Conservation (phyloP, 257 asterid genomes). For the Capsicum baccatum region DNA sequence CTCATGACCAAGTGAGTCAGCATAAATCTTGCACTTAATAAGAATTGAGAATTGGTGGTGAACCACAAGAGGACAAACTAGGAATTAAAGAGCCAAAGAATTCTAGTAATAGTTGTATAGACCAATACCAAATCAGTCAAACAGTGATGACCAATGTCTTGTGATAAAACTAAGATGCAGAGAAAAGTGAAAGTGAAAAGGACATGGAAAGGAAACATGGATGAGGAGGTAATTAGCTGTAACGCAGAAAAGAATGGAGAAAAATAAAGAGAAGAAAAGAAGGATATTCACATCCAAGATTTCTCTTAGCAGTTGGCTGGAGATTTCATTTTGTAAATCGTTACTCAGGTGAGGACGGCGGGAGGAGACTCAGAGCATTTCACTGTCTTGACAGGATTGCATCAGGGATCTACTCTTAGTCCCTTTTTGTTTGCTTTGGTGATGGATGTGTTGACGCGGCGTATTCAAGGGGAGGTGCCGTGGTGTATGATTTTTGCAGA, state of each 20-base stretch:
- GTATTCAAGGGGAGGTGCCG: too few relatives aligned
- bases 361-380: too few relatives aligned
- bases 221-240: not conserved
- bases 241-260: not conserved
- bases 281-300: not conserved
- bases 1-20: too few relatives aligned
- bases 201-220: not conserved
- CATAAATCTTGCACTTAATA: not conserved
- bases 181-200: not conserved
- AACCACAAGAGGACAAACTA: not conserved
- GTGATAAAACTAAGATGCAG: not conserved
- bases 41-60: not conserved
- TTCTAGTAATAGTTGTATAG: not conserved
- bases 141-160: not conserved
- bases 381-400: too few relatives aligned
- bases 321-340: not conserved
- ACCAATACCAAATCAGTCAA: not conserved
- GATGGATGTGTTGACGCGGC: too few relatives aligned
- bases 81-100: not conserved
- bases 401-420: too few relatives aligned
- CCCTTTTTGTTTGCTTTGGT: too few relatives aligned
- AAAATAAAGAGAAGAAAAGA: not conserved
- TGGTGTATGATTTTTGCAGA: too few relatives aligned
- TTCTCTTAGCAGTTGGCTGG: not conserved
- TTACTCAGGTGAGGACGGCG: too few relatives aligned